Percentiles rank a stretch among this genome's conserved stretches.
Evolutionary conservation across 805 yeast genomes (phyloP).

Genomic region (Lipomyces chichibuensis): DNA sequence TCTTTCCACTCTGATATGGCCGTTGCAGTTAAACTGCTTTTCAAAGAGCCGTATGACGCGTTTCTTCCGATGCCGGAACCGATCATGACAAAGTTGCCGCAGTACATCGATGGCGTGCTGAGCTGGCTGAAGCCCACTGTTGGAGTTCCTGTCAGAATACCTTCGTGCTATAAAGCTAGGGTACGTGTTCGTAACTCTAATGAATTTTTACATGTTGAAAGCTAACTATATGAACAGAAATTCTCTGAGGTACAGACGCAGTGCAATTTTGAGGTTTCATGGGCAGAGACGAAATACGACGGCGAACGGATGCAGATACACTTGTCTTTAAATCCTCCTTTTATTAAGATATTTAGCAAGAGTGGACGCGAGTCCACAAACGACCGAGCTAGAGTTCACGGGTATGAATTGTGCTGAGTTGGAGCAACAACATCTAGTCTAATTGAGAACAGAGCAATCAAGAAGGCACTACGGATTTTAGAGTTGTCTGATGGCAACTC

Average conservation of each 20-base stretch:
- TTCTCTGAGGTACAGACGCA: constrained; percentile 4
- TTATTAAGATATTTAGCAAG: constrained; percentile 21
- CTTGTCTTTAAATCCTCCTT: neutral
- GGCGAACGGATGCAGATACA: constrained; percentile 34
- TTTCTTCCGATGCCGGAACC: constrained; percentile 2
- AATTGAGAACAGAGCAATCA: neutral
- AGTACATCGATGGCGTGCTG: constrained; percentile 6
- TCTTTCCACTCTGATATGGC: constrained; percentile 11
- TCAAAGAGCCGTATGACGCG: constrained; percentile 13
- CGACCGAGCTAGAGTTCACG: constrained; percentile 20
- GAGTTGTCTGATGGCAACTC: neutral
- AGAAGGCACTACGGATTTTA: neutral
- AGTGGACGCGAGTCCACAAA: constrained; percentile 29
- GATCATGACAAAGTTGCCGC: neutral
- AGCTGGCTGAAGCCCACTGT: constrained; percentile 17
- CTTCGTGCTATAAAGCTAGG: constrained; percentile 23
- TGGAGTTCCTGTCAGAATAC: constrained; percentile 21
- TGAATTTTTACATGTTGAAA: neutral
- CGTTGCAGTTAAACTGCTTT: constrained; percentile 1
- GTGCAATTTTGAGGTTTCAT: neutral
- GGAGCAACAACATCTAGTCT: neutral
- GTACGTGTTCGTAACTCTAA: neutral
- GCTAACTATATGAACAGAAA: neutral
- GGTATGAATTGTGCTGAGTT: neutral
- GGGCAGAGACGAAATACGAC: constrained; percentile 28